Evolutionary conservation across 1,284 basidiomycete species (phyloP), one percentile per base, ranked within the genome.

Genomic region (Chondrostereum purpureum): DNA sequence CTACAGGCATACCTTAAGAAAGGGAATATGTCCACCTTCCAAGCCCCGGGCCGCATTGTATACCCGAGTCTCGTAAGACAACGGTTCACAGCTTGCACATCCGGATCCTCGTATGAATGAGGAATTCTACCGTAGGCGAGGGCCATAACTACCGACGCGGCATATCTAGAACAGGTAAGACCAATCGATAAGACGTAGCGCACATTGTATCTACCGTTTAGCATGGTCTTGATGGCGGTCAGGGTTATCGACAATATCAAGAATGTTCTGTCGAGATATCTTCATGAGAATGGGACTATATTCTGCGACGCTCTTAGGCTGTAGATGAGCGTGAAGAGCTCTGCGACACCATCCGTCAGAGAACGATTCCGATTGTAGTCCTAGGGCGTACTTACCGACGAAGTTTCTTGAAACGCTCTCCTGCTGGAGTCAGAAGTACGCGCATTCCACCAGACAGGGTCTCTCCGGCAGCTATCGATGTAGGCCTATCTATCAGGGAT

Each of bases 41-140:
- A 80, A 0, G 72, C 57, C 0, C 80, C 80, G 0, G 80, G 80
- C 0, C 72, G 69, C 39, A 83, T 61, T 0, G 68, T 69, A 8
- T 60, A 55, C 3, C 75, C 72, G 6, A 85, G 62, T 13, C 75
- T 66, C 2, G 63, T 61, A 5, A 77, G 58, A 24, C 67, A 69
- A 11, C 68, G 63, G 42, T 73, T 75, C 34, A 85, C 71, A 14
- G 70, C 67, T 13, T 61, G 48, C 1, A 87, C 70, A 24, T 81
- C 78, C 0, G 73, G 75, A 51, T 84, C 82, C 2, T 74, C 64
- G 48, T 72, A 75, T 0, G 61, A 67, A 33, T 71, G 72, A 43
- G 73, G 55, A 49, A 69, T 63, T 48, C 78, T 80, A 0, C 82
- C 83, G 50, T 86, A 86, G 5, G 82, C 77, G 39, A 86, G 67